Percentiles rank a stretch among this genome's conserved stretches.
These are phyloP conservation scores for Tylopilus sp. DNA, from an alignment of 768 basidiomycete genomes.

Conservation along the genomic window DNA sequence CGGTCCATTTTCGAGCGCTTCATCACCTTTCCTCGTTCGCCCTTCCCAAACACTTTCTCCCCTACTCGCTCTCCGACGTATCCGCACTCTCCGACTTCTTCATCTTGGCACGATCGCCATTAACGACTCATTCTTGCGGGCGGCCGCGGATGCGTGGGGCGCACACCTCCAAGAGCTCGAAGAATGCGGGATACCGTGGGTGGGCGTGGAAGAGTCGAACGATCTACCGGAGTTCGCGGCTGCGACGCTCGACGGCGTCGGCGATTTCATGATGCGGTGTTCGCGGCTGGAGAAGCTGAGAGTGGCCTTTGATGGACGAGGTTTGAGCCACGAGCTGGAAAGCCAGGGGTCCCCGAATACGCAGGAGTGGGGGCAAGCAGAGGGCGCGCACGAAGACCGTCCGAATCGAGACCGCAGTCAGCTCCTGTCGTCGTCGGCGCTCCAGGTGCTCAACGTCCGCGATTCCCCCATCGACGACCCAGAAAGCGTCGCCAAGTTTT, in stretches of 20 bases:
- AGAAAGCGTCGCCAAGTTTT: constrained; percentile 23
- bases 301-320: constrained; percentile 26
- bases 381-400: neutral
- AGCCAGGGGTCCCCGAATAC: neutral
- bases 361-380: neutral
- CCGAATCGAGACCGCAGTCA: neutral
- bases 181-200: constrained; percentile 30
- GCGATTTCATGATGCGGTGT: constrained; percentile 19
- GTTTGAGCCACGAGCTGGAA: neutral
- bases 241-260: constrained; percentile 23
- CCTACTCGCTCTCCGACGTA: constrained; percentile 18
- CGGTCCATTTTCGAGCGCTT: constrained; percentile 16
- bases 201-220: constrained; percentile 12
- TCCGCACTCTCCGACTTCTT: constrained; percentile 21
- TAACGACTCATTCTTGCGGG: constrained; percentile 25
- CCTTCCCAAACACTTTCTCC: constrained; percentile 24
- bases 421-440: neutral
- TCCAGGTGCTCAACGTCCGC: constrained; percentile 28
- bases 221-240: constrained; percentile 7
- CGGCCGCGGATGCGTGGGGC: constrained; percentile 28
- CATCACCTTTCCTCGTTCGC: constrained; percentile 22
- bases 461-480: constrained; percentile 27
- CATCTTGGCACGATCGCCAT: constrained; percentile 28
- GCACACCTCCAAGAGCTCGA: constrained; percentile 23
- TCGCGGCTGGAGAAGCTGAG: constrained; percentile 15